These are phyloP conservation scores for Talaromyces ruber DNA, from an alignment of 495 filamentous ascomycete genomes.

Conservation along the genomic window DNA sequence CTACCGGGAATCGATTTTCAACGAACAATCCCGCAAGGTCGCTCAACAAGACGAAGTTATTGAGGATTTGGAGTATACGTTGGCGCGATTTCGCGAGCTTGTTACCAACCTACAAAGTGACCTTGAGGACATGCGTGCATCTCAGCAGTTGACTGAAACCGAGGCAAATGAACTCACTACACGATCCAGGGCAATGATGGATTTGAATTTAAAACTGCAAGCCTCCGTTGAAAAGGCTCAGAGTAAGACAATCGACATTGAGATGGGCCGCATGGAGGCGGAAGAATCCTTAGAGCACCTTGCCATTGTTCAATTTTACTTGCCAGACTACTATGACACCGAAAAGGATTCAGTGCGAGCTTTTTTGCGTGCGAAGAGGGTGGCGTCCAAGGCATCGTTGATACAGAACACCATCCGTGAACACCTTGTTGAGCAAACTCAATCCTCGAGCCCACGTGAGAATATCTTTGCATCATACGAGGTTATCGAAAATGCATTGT, in stretches of 20 bases:
- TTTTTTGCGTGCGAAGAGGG: constrained; percentile 75
- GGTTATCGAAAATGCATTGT: constrained; percentile 75
- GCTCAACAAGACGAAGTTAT: constrained; percentile 61
- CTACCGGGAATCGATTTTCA: constrained; percentile 65
- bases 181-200: constrained; percentile 87
- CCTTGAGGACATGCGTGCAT: constrained; percentile 83
- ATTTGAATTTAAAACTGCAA: constrained; percentile 90
- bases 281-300: constrained; percentile 86
- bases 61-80: constrained; percentile 82
- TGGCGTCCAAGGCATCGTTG: constrained; percentile 80
- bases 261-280: constrained; percentile 78
- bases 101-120: constrained; percentile 80
- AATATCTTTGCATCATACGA: constrained; percentile 70
- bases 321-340: constrained; percentile 74
- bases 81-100: constrained; percentile 79
- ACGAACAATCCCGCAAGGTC: constrained; percentile 60
- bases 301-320: constrained; percentile 76
- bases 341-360: constrained; percentile 79
- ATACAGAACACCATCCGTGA: constrained; percentile 75
- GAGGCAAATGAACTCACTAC: constrained; percentile 81
- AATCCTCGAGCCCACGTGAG: constrained; percentile 49
- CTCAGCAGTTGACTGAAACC: constrained; percentile 82
- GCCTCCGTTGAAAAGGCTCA: constrained; percentile 82
- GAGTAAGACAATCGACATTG: constrained; percentile 86
- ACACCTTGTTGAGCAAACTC: constrained; percentile 47